Evolutionary conservation across 257 asterid genomes (phyloP), one percentile per base, ranked within the genome.

Genomic region (Scutellaria barbata): DNA sequence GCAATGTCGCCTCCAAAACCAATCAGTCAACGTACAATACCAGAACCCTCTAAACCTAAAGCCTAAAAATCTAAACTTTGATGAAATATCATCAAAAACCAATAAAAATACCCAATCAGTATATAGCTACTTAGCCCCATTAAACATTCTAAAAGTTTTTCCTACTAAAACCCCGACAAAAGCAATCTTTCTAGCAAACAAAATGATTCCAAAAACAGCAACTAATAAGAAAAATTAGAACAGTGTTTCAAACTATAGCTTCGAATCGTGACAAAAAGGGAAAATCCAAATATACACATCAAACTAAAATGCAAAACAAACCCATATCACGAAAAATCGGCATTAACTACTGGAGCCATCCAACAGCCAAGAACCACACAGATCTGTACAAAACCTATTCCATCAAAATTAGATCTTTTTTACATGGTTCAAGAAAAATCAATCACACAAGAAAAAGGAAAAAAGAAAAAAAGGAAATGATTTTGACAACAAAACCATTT

Each of bases 301-400:
- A 57, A 69, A 63, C 55, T 65, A 64, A 59, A 71, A 63, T 53
- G 55, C 56, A 13, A 64, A 65, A 65, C 66, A 58, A 76, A 8
- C 60, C 66, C 79, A 77, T 45, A 67, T 69, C 68, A 37, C 55
- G 60, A 76, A 56, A 75, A 56, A 73, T 50, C 47, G 33, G 60
- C 72, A 73, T 41, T 63, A 40, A 64, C 56, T 47, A 30, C 37
- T 52, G 48, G 45, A 74, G 67, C 42, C 77, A 22, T 25, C 39
- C 52, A 58, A 69, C 60, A 57, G 65, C 42, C 48, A 40, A 71
- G 76, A 74, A 60, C 68, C 70, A 68, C 42, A 64, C 76, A 78
- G 83, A 82, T 82, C 86, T 75, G 68, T 68, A 72, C 74, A 73
- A 51, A 52, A 63, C 25, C 46, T 53, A 57, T 16, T 39, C 37